These are phyloP conservation scores for Oryza longistaminata DNA, from an alignment of 176 grass and related monocot genomes.

Conservation along the genomic window DNA sequence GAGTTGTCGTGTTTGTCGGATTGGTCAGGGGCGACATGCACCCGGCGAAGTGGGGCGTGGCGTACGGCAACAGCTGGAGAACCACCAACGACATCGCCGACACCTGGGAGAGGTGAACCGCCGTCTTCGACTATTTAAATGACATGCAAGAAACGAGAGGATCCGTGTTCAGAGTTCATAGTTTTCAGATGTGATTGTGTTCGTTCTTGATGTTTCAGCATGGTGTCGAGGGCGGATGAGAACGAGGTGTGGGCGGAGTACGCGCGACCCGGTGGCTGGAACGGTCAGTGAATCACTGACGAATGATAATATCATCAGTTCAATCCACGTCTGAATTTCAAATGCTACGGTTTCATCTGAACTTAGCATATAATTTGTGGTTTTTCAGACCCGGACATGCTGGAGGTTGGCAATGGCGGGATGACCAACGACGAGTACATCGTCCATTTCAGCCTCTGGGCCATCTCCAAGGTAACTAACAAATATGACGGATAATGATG, in stretches of 20 bases:
- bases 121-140: too few relatives aligned
- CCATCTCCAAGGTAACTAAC: slow-evolving; percentile 69
- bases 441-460: slow-evolving; percentile 91
- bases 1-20: background rate
- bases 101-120: slow-evolving; percentile 64
- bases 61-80: slow-evolving; percentile 89
- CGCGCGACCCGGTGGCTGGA: slow-evolving; percentile 87
- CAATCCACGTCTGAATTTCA: background rate
- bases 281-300: slow-evolving; percentile 43
- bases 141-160: too few relatives aligned
- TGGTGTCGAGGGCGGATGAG: slow-evolving; percentile 77
- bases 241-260: slow-evolving; percentile 89
- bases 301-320: background rate
- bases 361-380: background rate
- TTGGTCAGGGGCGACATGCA: slow-evolving; percentile 90
- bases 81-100: slow-evolving; percentile 84
- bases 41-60: slow-evolving; percentile 70
- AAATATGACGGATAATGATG: too few relatives aligned
- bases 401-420: slow-evolving; percentile 88
- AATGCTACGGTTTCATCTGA: background rate
- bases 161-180: background rate
- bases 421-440: slow-evolving; percentile 79
- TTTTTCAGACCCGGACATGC: slow-evolving; percentile 79
- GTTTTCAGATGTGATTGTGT: background rate
- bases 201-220: slow-evolving; percentile 45